Evolutionary conservation across 2,329 filamentous ascomycete species (phyloP).

Genomic region (Neonectria ditissima): DNA sequence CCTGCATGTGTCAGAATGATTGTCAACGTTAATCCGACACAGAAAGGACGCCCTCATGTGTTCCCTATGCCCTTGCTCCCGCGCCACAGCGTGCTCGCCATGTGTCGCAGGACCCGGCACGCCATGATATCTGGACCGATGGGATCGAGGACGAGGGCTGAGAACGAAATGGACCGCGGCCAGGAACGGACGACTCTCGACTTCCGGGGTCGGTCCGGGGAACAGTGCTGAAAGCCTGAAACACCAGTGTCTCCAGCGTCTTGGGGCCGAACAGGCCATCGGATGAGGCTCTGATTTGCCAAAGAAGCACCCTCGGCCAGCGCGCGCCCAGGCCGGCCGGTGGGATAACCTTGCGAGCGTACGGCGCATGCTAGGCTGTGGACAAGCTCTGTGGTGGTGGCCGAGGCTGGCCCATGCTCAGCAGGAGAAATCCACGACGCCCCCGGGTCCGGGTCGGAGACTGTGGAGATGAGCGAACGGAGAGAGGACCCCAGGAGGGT

Average conservation of each 20-base stretch:
- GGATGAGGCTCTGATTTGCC: conserved; percentile 27
- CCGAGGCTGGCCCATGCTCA: conserved; percentile 13
- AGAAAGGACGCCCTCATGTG: conserved; percentile 1
- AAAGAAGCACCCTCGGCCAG: conserved; percentile 7
- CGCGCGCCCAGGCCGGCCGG: conserved; percentile 6
- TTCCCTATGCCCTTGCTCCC: not conserved
- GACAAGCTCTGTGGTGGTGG: conserved; percentile 6
- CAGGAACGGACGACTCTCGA: conserved; percentile 18
- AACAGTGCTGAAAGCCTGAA: conserved; percentile 34
- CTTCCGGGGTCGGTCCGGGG: conserved; percentile 30
- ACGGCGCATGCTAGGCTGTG: not conserved
- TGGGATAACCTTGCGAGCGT: conserved; percentile 5
- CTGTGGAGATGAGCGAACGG: conserved; percentile 19
- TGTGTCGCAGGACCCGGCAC: conserved; percentile 1
- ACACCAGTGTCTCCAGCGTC: conserved; percentile 24
- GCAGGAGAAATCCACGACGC: conserved; percentile 9
- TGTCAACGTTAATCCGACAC: conserved; percentile 8
- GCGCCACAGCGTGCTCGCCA: conserved; percentile 3
- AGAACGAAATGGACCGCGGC: not conserved
- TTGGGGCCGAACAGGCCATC: conserved; percentile 31
- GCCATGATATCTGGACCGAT: conserved; percentile 2
- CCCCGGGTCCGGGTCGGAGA: not conserved
- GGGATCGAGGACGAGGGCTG: conserved; percentile 7
- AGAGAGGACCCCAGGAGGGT: conserved; percentile 17
- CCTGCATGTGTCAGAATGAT: conserved; percentile 18